Conservation (phyloP, 208 protist genomes). For the Leishmania mexicana region DNA sequence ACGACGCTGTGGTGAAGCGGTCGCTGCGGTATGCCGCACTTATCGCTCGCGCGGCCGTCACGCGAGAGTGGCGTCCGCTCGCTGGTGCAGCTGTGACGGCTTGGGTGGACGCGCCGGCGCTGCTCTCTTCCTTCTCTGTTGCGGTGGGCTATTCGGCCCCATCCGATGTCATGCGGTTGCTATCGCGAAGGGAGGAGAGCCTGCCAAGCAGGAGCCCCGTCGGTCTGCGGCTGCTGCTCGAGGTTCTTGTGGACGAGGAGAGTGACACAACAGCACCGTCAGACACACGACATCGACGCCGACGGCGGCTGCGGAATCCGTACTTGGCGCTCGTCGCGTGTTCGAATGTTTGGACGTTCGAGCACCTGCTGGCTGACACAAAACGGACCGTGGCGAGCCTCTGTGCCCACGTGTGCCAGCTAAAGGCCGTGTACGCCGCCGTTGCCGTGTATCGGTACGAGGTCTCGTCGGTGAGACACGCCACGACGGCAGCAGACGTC, state of each 20-base stretch:
- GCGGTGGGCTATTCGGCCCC: conserved; percentile 24
- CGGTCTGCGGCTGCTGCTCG: conserved; percentile 50
- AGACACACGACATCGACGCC: not conserved
- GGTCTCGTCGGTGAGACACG: not conserved
- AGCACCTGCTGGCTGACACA: conserved; percentile 17
- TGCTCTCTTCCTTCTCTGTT: conserved; percentile 14
- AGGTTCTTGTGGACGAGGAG: conserved; percentile 49
- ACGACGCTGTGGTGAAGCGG: conserved; percentile 28
- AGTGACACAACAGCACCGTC: not conserved
- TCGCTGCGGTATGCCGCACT: conserved; percentile 10
- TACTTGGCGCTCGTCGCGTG: conserved; percentile 58
- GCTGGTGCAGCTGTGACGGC: conserved; percentile 14
- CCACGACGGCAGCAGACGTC: not conserved
- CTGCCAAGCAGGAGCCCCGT: conserved; percentile 36
- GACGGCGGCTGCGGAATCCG: conserved; percentile 19
- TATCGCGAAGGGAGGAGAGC: conserved; percentile 24
- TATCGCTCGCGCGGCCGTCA: conserved; percentile 5
- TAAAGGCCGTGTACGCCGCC: conserved; percentile 24
- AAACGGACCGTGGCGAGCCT: not conserved
- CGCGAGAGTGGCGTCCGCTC: conserved; percentile 29
- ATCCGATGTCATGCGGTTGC: conserved; percentile 21
- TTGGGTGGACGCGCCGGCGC: conserved; percentile 19
- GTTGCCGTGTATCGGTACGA: conserved; percentile 11
- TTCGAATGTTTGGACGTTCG: conserved; percentile 37
- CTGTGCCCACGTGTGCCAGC: not conserved